Evolutionary conservation across 306 rosid genomes (phyloP).

Genomic region (Betula pendula): DNA sequence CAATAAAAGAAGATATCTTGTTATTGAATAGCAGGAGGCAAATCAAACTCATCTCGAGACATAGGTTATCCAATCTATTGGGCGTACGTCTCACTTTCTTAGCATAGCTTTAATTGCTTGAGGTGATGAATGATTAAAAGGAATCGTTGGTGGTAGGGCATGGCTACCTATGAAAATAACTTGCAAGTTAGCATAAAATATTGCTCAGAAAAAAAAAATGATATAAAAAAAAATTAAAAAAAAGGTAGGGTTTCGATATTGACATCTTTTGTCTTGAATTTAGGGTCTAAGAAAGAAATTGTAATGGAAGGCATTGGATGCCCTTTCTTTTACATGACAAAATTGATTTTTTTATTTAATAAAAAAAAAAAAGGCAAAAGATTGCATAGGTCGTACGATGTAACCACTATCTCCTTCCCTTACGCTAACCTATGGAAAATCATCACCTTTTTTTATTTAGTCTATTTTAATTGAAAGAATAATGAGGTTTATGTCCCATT

Average conservation of each 20-base stretch:
- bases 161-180: constrained; percentile 14
- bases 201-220: not conserved
- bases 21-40: too few relatives aligned
- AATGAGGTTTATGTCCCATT: constrained; percentile 4
- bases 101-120: constrained; percentile 27
- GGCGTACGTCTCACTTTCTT: not conserved
- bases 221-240: not conserved
- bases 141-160: constrained; percentile 33
- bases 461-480: not conserved
- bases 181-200: not conserved
- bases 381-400: constrained; percentile 11
- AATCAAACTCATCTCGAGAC: not conserved
- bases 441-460: not conserved
- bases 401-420: constrained; percentile 21
- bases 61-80: constrained; percentile 3
- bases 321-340: constrained; percentile 20
- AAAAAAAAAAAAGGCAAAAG: constrained; percentile 5
- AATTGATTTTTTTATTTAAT: not conserved
- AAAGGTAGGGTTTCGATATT: constrained; percentile 25
- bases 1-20: too few relatives aligned
- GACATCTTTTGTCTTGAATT: constrained; percentile 31
- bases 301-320: constrained; percentile 26
- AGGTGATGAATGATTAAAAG: constrained; percentile 28
- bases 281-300: constrained; percentile 28
- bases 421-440: constrained; percentile 17